phyloP scores from a whole-genome alignment of 2,329 filamentous ascomycete genomes.

The Beauveria sp. region DNA sequence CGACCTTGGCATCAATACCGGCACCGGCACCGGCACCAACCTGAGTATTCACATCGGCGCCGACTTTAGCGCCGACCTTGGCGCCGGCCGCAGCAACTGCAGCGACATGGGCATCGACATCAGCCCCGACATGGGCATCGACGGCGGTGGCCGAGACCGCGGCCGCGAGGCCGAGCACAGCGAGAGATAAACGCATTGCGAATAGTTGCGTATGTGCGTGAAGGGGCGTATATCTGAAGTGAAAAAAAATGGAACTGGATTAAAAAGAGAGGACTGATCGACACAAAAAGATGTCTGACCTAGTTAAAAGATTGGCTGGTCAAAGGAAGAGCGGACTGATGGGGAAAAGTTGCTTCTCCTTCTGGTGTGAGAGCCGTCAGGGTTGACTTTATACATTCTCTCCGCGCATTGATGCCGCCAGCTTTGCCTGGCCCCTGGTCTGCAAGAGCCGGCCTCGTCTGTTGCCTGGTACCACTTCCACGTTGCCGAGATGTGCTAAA shows the following conservation, averaged over 20 bases:
- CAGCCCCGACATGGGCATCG: neutral
- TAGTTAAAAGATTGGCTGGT: neutral
- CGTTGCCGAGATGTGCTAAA: too few relatives aligned
- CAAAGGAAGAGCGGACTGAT: neutral
- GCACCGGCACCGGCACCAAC: slow-evolving; percentile 5
- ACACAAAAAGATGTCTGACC: slow-evolving; percentile 1
- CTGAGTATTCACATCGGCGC: slow-evolving; percentile 18
- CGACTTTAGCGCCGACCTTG: slow-evolving; percentile 19
- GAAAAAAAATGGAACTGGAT: neutral
- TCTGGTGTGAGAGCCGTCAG: neutral
- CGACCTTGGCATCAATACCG: neutral
- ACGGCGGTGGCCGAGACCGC: slow-evolving; percentile 4
- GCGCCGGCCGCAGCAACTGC: neutral
- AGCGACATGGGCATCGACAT: slow-evolving; percentile 17
- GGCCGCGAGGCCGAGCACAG: slow-evolving; percentile 5
- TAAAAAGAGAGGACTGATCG: slow-evolving; percentile 3
- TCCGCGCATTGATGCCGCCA: neutral
- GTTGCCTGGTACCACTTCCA: too few relatives aligned
- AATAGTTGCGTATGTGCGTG: neutral
- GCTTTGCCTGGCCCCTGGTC: too few relatives aligned
- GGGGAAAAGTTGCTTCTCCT: neutral
- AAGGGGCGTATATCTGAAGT: neutral
- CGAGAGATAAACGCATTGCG: slow-evolving; percentile 5
- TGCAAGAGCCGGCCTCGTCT: too few relatives aligned
- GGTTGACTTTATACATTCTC: neutral